These are phyloP conservation scores for Vaccinium vitisidaea DNA, from an alignment of 148 eudicot genomes.

Conservation along the genomic window DNA sequence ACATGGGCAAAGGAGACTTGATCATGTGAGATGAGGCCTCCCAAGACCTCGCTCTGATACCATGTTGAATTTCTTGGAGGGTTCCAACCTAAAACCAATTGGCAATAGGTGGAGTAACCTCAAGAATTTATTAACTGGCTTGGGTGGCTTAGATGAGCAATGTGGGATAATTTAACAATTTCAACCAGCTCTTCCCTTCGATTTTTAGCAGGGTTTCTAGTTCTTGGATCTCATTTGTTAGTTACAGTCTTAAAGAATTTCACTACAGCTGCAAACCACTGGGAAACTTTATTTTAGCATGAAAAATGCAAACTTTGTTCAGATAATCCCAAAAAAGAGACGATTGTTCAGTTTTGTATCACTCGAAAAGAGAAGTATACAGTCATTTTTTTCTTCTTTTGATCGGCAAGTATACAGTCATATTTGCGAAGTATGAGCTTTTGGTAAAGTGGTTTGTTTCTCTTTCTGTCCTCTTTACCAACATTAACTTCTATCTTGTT, in stretches of 20 bases:
- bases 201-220: background rate
- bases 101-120: too few relatives aligned
- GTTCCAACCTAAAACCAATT: too few relatives aligned
- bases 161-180: too few relatives aligned
- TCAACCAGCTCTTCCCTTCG: background rate
- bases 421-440: background rate
- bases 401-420: background rate
- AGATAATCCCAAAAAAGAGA: too few relatives aligned
- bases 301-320: background rate
- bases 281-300: background rate
- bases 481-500: background rate
- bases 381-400: too few relatives aligned
- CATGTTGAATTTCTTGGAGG: too few relatives aligned
- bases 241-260: background rate
- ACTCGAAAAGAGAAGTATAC: background rate
- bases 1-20: too few relatives aligned
- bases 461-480: background rate
- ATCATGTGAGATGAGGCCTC: too few relatives aligned
- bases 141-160: too few relatives aligned
- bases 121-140: too few relatives aligned
- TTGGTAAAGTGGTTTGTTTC: background rate
- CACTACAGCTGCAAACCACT: background rate
- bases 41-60: too few relatives aligned
- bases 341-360: background rate
- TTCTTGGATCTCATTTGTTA: background rate